phyloP scores from a whole-genome alignment of 176 grass and related monocot genomes.

The Echinochloa phyllopogon region DNA sequence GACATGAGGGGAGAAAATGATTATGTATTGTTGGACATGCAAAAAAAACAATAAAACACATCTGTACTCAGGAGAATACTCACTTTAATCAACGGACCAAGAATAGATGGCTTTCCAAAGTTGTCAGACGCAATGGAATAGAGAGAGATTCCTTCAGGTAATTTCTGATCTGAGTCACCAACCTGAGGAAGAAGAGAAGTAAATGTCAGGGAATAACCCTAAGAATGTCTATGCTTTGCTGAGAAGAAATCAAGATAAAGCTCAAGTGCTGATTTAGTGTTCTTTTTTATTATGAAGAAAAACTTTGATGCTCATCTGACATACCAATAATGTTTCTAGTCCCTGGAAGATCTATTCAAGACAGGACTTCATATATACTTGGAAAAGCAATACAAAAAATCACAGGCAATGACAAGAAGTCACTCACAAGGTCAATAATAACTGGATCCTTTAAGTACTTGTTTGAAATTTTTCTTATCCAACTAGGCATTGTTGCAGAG shows the following conservation, averaged over 20 bases:
- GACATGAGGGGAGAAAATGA: slow-evolving; percentile 24
- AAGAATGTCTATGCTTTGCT: background rate
- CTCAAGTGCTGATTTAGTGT: background rate
- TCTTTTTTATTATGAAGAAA: background rate
- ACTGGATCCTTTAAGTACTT: slow-evolving; percentile 73
- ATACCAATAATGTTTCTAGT: background rate
- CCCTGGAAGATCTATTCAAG: background rate
- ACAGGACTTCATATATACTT: slow-evolving; percentile 7
- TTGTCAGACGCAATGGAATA: slow-evolving; percentile 86
- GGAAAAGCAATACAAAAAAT: background rate
- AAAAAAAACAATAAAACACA: slow-evolving; percentile 10
- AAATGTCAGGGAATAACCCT: slow-evolving; percentile 26
- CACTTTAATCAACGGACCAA: slow-evolving; percentile 87
- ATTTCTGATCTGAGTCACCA: slow-evolving; percentile 90
- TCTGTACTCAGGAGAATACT: slow-evolving; percentile 33
- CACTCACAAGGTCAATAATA: slow-evolving; percentile 74
- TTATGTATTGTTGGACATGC: slow-evolving; percentile 2
- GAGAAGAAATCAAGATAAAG: slow-evolving; percentile 19
- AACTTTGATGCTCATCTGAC: slow-evolving; percentile 22
- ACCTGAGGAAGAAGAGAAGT: slow-evolving; percentile 58
- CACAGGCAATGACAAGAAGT: background rate
- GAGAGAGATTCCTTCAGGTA: slow-evolving; percentile 92
- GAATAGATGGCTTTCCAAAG: slow-evolving; percentile 78
- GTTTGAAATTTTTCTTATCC: slow-evolving; percentile 70
- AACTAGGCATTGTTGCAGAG: slow-evolving; percentile 81